Evolutionary conservation across 192 early-diverging fungal genomes (phyloP).

Genomic region (Entomortierella lignicola): DNA sequence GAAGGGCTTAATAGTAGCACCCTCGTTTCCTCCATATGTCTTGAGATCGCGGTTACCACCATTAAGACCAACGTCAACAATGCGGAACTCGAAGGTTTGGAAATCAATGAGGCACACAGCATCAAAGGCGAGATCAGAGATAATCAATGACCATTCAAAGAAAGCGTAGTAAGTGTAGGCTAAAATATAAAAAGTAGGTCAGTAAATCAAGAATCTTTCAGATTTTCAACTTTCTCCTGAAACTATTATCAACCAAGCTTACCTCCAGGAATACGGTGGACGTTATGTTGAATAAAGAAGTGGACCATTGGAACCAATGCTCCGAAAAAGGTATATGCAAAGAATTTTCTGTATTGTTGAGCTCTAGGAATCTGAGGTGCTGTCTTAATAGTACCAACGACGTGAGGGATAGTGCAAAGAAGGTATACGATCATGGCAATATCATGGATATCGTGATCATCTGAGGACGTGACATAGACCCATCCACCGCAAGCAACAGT

Average conservation of each 20-base stretch:
- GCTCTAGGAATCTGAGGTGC: conserved; percentile 57
- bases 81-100: conserved; percentile 59
- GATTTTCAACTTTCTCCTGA: too few species aligned
- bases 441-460: conserved; percentile 84
- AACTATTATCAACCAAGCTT: too few species aligned
- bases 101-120: conserved; percentile 80
- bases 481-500: conserved; percentile 85
- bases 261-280: conserved; percentile 76
- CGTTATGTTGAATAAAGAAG: conserved; percentile 84
- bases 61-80: conserved; percentile 57
- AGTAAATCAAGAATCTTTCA: too few species aligned
- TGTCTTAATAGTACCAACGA: conserved; percentile 68
- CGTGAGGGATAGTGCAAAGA: conserved; percentile 79
- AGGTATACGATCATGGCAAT: conserved; percentile 85
- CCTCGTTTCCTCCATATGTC: conserved; percentile 51
- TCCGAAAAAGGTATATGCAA: conserved; percentile 73
- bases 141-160: conserved; percentile 87
- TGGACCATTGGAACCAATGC: conserved; percentile 80
- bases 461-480: conserved; percentile 85
- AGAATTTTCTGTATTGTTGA: conserved; percentile 65
- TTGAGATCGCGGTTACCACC: conserved; percentile 40
- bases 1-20: too few species aligned
- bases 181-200: too few species aligned
- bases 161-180: conserved; percentile 88
- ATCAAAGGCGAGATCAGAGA: conserved; percentile 83